Evolutionary conservation across 305 asterid genomes (phyloP).

Genomic region (Coffea humblotiana): DNA sequence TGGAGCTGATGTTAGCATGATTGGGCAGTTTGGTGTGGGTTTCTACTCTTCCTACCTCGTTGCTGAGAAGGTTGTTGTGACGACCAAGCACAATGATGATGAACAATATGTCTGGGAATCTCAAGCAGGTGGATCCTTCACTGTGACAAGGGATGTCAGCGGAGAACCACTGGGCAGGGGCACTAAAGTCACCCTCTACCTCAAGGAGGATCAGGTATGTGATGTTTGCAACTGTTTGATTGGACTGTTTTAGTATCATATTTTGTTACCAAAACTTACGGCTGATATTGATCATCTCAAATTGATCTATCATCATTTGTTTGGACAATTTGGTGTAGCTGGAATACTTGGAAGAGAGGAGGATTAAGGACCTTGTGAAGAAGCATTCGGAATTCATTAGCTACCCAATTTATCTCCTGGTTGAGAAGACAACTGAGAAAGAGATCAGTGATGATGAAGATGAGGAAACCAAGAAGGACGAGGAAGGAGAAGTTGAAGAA

Average conservation of each 20-base stretch:
- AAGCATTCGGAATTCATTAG: conserved; percentile 46
- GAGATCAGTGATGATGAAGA: conserved; percentile 40
- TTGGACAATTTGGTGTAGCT: conserved; percentile 5
- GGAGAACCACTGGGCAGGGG: conserved; percentile 41
- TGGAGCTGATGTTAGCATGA: conserved; percentile 50
- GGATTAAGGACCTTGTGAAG: conserved; percentile 37
- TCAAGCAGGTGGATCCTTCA: conserved; percentile 42
- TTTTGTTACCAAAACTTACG: no score
- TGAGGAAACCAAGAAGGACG: conserved; percentile 29
- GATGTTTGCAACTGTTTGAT: no score
- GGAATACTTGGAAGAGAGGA: conserved; percentile 41
- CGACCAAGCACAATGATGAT: conserved; percentile 41
- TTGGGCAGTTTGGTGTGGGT: conserved; percentile 47
- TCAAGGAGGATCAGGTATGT: conserved; percentile 36
- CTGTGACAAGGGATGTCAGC: conserved; percentile 20
- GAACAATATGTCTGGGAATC: conserved; percentile 42
- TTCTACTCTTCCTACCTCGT: conserved; percentile 41
- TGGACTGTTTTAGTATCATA: no score
- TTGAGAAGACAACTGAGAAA: conserved; percentile 37
- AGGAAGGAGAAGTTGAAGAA: conserved; percentile 29
- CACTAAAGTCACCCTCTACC: conserved; percentile 34
- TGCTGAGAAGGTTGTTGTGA: conserved; percentile 39
- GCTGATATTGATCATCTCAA: no score
- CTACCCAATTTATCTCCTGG: conserved; percentile 39
- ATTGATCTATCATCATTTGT: no score